phyloP scores from a whole-genome alignment of 163 green algal genomes.

The Prototheca wickerhamii region DNA sequence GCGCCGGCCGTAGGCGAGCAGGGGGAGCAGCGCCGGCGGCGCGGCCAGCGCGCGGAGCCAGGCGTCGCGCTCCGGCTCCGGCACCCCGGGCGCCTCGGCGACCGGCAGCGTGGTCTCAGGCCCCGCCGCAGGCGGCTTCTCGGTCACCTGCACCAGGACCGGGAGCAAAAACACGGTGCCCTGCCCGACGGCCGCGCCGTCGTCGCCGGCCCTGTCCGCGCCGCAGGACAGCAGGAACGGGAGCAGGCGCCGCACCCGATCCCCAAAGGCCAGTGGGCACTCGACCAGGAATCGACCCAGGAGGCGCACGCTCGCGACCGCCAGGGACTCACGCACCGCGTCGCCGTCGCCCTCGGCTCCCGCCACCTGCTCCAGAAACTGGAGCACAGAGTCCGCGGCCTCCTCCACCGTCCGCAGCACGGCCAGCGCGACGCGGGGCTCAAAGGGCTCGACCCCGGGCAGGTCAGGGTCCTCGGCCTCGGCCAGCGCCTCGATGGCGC shows the following conservation, averaged over 20 bases:
- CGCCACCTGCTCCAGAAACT: constrained; percentile 42
- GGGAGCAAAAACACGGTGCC: constrained; percentile 17
- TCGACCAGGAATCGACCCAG: constrained; percentile 51
- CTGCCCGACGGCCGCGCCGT: constrained; percentile 4
- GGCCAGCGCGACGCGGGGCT: background rate
- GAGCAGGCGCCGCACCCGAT: constrained; percentile 22
- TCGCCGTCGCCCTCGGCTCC: background rate
- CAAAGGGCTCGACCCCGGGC: background rate
- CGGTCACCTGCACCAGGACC: constrained; percentile 16
- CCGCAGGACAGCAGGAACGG: constrained; percentile 34
- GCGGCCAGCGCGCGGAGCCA: constrained; percentile 9
- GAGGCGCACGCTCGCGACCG: constrained; percentile 30
- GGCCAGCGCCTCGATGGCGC: constrained; percentile 41
- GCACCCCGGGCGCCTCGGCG: background rate
- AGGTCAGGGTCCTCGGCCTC: constrained; percentile 11
- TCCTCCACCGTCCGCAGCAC: constrained; percentile 13
- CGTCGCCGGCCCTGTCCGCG: background rate
- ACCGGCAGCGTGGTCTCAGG: background rate
- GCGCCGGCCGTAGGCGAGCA: background rate
- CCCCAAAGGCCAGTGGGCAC: constrained; percentile 33
- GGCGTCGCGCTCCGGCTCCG: background rate
- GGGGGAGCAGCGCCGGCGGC: background rate
- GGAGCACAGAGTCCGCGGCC: constrained; percentile 36
- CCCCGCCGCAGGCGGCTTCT: background rate
- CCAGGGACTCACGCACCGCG: constrained; percentile 8